Evolutionary conservation across 306 rosid species (phyloP).

Genomic region (Sindora glabra): DNA sequence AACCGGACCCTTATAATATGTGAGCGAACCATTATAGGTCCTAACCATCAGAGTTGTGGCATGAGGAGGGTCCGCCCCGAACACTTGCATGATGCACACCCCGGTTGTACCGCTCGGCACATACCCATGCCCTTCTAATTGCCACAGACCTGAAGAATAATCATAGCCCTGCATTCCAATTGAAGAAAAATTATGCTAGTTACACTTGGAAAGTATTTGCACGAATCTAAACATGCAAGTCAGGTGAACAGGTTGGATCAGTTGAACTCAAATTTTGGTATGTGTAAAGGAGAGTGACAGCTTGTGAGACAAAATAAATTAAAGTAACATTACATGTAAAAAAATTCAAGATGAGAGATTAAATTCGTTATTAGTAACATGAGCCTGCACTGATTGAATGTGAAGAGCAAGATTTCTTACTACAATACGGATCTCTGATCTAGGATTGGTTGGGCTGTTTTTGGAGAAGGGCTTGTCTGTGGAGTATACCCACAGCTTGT

Average conservation of each 20-base stretch:
- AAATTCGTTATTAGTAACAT: too few relatives aligned
- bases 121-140: slow-evolving; percentile 20
- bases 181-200: neutral
- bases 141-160: slow-evolving; percentile 11
- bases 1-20: slow-evolving; percentile 11
- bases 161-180: neutral
- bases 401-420: neutral
- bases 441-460: neutral
- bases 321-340: too few relatives aligned
- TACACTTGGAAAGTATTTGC: too few relatives aligned
- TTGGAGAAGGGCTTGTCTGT: neutral
- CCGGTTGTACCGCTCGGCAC: slow-evolving; percentile 17
- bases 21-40: slow-evolving; percentile 10
- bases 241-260: too few relatives aligned
- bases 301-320: too few relatives aligned
- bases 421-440: neutral
- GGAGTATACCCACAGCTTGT: neutral
- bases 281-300: too few relatives aligned
- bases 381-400: too few relatives aligned
- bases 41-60: slow-evolving; percentile 21
- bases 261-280: too few relatives aligned
- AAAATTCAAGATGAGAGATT: too few relatives aligned
- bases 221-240: too few relatives aligned
- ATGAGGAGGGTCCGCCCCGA: slow-evolving; percentile 20
- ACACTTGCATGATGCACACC: slow-evolving; percentile 29